Evolutionary conservation across 2,329 filamentous ascomycete genomes (phyloP).

Genomic region (Ophiostoma australiae): DNA sequence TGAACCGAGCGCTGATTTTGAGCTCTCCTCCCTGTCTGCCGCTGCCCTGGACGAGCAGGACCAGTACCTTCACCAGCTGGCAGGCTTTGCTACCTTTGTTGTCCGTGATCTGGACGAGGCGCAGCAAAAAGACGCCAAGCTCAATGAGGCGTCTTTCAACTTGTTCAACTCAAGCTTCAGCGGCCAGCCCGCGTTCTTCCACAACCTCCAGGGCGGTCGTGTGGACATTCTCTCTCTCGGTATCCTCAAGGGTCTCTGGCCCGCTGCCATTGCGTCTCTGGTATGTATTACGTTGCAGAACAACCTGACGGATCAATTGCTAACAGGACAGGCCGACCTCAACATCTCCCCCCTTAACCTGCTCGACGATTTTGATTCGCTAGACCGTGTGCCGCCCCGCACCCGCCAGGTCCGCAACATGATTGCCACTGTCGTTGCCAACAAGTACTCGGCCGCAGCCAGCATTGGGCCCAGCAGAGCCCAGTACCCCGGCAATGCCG

Average conservation of each 20-base stretch:
- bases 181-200: slow-evolving; percentile 25
- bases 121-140: slow-evolving; percentile 30
- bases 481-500: slow-evolving; percentile 32
- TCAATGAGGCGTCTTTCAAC: slow-evolving; percentile 30
- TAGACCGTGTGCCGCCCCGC: slow-evolving; percentile 25
- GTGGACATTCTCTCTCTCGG: slow-evolving; percentile 30
- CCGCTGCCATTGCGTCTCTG: slow-evolving; percentile 29
- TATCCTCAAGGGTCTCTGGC: slow-evolving; percentile 33
- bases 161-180: slow-evolving; percentile 28
- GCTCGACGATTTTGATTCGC: slow-evolving; percentile 24
- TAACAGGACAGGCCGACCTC: slow-evolving; percentile 28
- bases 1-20: slow-evolving; percentile 27
- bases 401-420: slow-evolving; percentile 27
- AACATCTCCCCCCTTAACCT: slow-evolving; percentile 20
- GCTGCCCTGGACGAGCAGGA: slow-evolving; percentile 21
- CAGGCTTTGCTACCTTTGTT: slow-evolving; percentile 33
- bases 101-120: slow-evolving; percentile 31
- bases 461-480: slow-evolving; percentile 17
- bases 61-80: slow-evolving; percentile 30
- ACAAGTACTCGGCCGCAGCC: slow-evolving; percentile 28
- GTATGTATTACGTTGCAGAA: slow-evolving; percentile 24
- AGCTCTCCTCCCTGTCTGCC: slow-evolving; percentile 15
- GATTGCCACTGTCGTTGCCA: slow-evolving; percentile 27
- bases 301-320: not conserved
- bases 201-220: slow-evolving; percentile 23